A percentile compares a stretch with the other conserved stretches of the same genome.
These are phyloP conservation scores for Citrus trifoliata DNA, from an alignment of 345 rosid species.

Conservation along the genomic window DNA sequence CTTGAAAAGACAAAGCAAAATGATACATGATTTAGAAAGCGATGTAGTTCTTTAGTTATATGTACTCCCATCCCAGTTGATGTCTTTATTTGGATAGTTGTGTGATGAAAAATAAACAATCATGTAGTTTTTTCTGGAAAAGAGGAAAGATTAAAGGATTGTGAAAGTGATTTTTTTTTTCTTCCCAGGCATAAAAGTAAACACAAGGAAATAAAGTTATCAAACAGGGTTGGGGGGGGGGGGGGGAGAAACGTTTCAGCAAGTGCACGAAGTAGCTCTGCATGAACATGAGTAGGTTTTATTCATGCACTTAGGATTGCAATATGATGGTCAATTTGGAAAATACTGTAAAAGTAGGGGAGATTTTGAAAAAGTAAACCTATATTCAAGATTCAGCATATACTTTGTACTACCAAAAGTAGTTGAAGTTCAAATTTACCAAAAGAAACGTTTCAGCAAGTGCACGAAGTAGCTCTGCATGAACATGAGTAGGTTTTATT, in stretches of 20 bases:
- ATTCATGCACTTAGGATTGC: neutral
- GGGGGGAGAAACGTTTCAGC: neutral
- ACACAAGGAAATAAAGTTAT: neutral
- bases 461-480: neutral
- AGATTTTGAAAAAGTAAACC: neutral
- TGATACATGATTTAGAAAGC: neutral
- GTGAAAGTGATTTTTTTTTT: neutral
- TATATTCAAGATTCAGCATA: neutral
- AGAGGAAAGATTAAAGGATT: neutral
- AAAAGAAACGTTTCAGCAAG: conserved; percentile 11
- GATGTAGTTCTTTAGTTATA: neutral
- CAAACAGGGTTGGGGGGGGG: neutral
- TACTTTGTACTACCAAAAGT: neutral
- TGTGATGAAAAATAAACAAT: too few relatives aligned
- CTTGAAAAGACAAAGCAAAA: conserved; percentile 26
- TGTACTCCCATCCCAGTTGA: neutral
- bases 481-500: neutral
- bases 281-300: neutral
- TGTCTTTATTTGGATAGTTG: neutral
- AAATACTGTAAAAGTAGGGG: neutral
- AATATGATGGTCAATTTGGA: neutral
- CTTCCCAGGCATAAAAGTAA: neutral
- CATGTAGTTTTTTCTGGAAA: neutral
- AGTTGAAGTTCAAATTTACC: conserved; percentile 42
- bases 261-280: neutral